Percentiles rank a stretch among this genome's conserved stretches.
phyloP scores from a whole-genome alignment of 305 asterid species.

The Fraxinus paxiana region DNA sequence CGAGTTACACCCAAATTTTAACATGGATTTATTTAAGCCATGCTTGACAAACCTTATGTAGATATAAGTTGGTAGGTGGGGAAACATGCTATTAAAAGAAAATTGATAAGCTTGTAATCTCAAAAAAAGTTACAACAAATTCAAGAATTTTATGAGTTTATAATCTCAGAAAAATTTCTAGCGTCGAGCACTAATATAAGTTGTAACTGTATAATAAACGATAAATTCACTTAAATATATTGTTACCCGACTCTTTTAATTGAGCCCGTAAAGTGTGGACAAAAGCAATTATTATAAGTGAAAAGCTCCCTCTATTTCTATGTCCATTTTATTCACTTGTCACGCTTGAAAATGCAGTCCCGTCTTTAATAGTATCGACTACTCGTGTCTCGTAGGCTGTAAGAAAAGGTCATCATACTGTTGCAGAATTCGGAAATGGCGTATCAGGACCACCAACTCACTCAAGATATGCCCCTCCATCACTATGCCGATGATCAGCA shows the following conservation, averaged over 20 bases:
- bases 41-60: background rate
- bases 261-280: background rate
- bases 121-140: background rate
- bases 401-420: constrained; percentile 21
- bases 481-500: constrained; percentile 36
- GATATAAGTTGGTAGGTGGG: background rate
- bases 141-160: background rate
- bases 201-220: background rate
- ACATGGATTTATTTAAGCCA: background rate
- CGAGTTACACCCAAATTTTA: background rate
- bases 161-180: too few relatives aligned
- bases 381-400: constrained; percentile 15
- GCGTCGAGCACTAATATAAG: background rate
- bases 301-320: background rate
- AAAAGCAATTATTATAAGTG: background rate
- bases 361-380: background rate
- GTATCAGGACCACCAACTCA: constrained; percentile 60
- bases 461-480: constrained; percentile 62
- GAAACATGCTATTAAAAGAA: background rate
- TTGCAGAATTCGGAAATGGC: constrained; percentile 37
- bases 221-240: too few relatives aligned
- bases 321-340: constrained; percentile 2
- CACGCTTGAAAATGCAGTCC: background rate
- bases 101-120: background rate
- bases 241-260: background rate